Conservation (phyloP, 2,329 filamentous ascomycete genomes). For the Thielaviopsis populi region DNA sequence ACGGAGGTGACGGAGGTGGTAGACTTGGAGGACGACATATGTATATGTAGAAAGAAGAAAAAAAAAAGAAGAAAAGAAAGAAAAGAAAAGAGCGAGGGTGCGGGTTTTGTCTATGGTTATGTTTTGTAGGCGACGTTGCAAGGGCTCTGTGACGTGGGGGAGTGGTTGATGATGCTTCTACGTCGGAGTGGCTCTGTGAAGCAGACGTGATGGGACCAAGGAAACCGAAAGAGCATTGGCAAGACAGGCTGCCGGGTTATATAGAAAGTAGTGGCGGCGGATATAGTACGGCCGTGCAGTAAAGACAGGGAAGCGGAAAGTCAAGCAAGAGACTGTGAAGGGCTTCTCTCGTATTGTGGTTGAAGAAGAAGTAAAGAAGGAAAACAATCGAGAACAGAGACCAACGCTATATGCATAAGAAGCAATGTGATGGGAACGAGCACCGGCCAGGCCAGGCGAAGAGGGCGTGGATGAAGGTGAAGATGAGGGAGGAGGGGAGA, state of each 20-base stretch:
- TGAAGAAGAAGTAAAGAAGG: neutral
- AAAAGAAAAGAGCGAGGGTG: too few relatives aligned
- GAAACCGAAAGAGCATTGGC: too few relatives aligned
- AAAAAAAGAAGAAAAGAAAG: neutral
- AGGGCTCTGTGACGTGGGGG: neutral
- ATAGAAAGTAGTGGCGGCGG: neutral
- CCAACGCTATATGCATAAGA: neutral
- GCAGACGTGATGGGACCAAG: too few relatives aligned
- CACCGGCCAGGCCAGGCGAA: neutral
- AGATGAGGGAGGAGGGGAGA: neutral
- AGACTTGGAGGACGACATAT: neutral
- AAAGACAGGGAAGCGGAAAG: neutral
- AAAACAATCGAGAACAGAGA: slow-evolving; percentile 5
- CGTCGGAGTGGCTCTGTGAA: neutral
- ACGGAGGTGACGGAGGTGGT: neutral
- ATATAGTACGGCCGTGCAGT: neutral
- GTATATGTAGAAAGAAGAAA: neutral
- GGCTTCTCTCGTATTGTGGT: neutral
- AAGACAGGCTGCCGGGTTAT: neutral
- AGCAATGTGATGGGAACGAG: neutral
- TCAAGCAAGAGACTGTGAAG: neutral
- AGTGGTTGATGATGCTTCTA: neutral
- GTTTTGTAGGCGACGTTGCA: neutral
- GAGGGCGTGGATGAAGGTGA: neutral
- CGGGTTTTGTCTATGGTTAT: too few relatives aligned